These are phyloP conservation scores for Hanseniaspora occidentalis DNA, from an alignment of 805 yeast genomes.

Conservation along the genomic window DNA sequence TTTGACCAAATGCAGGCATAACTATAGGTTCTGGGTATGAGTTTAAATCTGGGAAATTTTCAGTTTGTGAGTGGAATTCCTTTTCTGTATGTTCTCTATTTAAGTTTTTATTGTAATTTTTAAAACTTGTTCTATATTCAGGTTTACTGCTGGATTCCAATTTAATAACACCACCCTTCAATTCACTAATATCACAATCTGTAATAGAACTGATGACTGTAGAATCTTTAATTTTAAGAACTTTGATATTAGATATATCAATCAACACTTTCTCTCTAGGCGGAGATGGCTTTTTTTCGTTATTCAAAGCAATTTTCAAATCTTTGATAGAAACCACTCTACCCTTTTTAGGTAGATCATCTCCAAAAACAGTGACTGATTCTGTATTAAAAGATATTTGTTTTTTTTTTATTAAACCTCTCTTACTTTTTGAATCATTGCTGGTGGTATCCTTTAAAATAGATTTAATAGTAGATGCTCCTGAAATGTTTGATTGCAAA, in stretches of 20 bases:
- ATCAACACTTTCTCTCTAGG: conserved; percentile 19
- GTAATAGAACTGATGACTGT: conserved; percentile 9
- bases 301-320: conserved; percentile 20
- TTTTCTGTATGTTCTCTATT: conserved; percentile 14
- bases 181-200: conserved; percentile 19
- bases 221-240: conserved; percentile 11
- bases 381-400: conserved; percentile 2
- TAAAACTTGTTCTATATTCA: conserved; percentile 16
- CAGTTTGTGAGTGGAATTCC: conserved; percentile 13
- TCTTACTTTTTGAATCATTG: conserved; percentile 5
- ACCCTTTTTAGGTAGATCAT: conserved; percentile 21
- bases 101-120: conserved; percentile 16
- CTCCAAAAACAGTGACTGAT: conserved; percentile 22
- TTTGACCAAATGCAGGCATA: conserved; percentile 24
- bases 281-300: conserved; percentile 20
- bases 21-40: conserved; percentile 18
- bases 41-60: conserved; percentile 10
- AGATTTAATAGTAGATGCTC: conserved; percentile 6
- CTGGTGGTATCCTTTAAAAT: conserved; percentile 13
- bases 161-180: conserved; percentile 20
- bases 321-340: conserved; percentile 18
- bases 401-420: conserved; percentile 13
- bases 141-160: conserved; percentile 15
- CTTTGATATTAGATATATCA: conserved; percentile 12
- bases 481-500: conserved; percentile 6